phyloP scores from a whole-genome alignment of 495 filamentous ascomycete species.

The Lepidopterella palustris region DNA sequence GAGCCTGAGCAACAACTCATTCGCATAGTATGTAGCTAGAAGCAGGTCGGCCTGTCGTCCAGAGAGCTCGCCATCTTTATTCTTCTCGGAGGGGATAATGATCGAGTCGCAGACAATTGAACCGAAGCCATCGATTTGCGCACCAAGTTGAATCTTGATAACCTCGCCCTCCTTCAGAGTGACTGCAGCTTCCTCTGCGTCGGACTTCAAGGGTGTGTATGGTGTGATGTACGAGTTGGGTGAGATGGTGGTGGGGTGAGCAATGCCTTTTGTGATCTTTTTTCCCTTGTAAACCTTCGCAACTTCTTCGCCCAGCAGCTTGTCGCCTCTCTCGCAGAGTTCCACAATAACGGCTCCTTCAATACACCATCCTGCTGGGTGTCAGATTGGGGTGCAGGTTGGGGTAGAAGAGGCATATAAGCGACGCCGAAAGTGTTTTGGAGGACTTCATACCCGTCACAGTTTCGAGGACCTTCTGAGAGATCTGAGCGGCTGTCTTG shows the following conservation, averaged over 20 bases:
- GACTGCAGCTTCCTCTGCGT: slow-evolving; percentile 72
- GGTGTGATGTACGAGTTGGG: slow-evolving; percentile 92
- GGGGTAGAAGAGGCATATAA: neutral
- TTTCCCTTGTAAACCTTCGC: slow-evolving; percentile 97
- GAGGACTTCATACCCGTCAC: slow-evolving; percentile 52
- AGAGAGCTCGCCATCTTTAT: slow-evolving; percentile 51
- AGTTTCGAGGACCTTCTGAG: slow-evolving; percentile 85
- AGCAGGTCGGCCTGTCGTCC: slow-evolving; percentile 80
- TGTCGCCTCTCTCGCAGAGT: slow-evolving; percentile 91
- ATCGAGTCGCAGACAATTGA: slow-evolving; percentile 94
- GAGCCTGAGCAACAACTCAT: slow-evolving; percentile 84
- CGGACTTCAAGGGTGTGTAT: slow-evolving; percentile 84
- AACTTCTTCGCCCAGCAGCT: slow-evolving; percentile 87
- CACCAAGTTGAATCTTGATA: slow-evolving; percentile 94
- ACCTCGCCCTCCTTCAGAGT: slow-evolving; percentile 76
- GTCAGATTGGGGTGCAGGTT: slow-evolving; percentile 15
- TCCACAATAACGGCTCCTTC: slow-evolving; percentile 86
- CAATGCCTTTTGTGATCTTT: slow-evolving; percentile 87
- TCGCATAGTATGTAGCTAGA: slow-evolving; percentile 87
- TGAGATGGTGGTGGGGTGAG: slow-evolving; percentile 92
- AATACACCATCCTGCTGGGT: slow-evolving; percentile 57
- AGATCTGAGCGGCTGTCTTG: slow-evolving; percentile 90
- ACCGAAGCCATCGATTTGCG: slow-evolving; percentile 95
- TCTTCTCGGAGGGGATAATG: slow-evolving; percentile 56
- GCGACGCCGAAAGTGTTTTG: neutral